Evolutionary conservation across 2,329 filamentous ascomycete species (phyloP).

Genomic region (Sphaerulina musiva): DNA sequence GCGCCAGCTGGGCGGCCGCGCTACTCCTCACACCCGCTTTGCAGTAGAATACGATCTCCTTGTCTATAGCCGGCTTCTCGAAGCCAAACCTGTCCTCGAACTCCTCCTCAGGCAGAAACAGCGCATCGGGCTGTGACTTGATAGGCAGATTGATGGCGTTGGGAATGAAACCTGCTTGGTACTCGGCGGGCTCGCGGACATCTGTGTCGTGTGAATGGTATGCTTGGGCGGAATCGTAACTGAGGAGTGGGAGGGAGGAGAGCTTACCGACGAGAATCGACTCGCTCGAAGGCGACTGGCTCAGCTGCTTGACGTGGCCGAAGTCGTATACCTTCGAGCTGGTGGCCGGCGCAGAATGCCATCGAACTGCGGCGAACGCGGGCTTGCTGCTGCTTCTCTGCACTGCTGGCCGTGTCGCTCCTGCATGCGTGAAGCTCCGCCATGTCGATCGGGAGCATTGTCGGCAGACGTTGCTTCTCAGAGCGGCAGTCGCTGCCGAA

Average conservation of each 20-base stretch:
- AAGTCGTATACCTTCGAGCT: constrained; percentile 38
- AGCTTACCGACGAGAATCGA: constrained; percentile 29
- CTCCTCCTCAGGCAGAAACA: constrained; percentile 68
- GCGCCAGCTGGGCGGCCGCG: constrained; percentile 70
- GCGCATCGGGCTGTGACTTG: constrained; percentile 66
- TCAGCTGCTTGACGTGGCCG: constrained; percentile 36
- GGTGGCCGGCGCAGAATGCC: constrained; percentile 33
- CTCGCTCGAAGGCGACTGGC: constrained; percentile 29
- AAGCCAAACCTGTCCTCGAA: constrained; percentile 81
- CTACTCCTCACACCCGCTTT: constrained; percentile 79
- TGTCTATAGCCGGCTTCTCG: constrained; percentile 54
- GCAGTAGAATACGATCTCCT: constrained; percentile 76
- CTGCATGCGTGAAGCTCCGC: constrained; percentile 6
- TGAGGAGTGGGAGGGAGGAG: not conserved
- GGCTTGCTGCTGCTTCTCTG: constrained; percentile 12
- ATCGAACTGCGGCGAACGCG: constrained; percentile 26
- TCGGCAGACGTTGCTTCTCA: constrained; percentile 11
- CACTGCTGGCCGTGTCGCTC: not conserved
- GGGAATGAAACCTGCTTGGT: constrained; percentile 65
- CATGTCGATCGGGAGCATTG: constrained; percentile 7
- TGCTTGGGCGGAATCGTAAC: not conserved
- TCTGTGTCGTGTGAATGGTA: constrained; percentile 38
- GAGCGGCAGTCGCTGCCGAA: constrained; percentile 18
- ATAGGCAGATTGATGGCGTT: constrained; percentile 77
- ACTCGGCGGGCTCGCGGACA: constrained; percentile 66